Base-by-base conservation (phyloP, 2,329 filamentous ascomycete genomes). In the Colletotrichum costaricense region DNA sequence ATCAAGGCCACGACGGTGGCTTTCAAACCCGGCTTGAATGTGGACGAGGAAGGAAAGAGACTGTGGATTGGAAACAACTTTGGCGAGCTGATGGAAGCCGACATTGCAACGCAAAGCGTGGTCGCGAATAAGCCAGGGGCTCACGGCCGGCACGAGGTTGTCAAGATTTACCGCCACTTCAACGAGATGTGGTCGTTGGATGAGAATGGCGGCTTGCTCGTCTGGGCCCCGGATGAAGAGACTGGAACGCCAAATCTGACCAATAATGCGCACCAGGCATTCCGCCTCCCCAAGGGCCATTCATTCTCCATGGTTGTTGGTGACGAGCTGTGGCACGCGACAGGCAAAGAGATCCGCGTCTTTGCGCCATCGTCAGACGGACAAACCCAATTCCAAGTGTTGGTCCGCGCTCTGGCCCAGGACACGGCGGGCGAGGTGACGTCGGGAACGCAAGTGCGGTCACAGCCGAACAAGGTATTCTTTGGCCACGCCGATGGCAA, bases 141-240 rank as follows among this genome's bases (percentile, higher is more conserved):
- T 2, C 97, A 98, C 78, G 91, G 92, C 8, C 91, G 94, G 55
- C 89, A 91, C 74, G 94, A 97, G 77, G 89, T 99, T 63, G 90
- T 94, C 75, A 94, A 92, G 77, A 97, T 99, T 55, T 93, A 94
- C 79, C 91, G 97, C 52, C 93, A 97, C 81, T 93, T 91, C 75
- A 94, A 95, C 76, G 94, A 98, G 78, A 90, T 99, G 81, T 99
- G 97, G 97, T 95, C 95, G 0, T 82, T 99, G 60, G 97, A 98
- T 80, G 95, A 98, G 75, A 91, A 93, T 59, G 97, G 97, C 12
- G 94, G 93, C 58, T 85, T 99, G 16, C 92, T 95, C 76, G 90
- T 98, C 5, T 99, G 97, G 97, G 92, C 91, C 1, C 92, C 95
- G 4, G 94, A 95, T 77, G 83, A 49, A 49, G 42, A 83, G 58